Evolutionary conservation across 352 stramenopile species (phyloP), one percentile per base, ranked within the genome.

Genomic region (Phytophthora melonis): DNA sequence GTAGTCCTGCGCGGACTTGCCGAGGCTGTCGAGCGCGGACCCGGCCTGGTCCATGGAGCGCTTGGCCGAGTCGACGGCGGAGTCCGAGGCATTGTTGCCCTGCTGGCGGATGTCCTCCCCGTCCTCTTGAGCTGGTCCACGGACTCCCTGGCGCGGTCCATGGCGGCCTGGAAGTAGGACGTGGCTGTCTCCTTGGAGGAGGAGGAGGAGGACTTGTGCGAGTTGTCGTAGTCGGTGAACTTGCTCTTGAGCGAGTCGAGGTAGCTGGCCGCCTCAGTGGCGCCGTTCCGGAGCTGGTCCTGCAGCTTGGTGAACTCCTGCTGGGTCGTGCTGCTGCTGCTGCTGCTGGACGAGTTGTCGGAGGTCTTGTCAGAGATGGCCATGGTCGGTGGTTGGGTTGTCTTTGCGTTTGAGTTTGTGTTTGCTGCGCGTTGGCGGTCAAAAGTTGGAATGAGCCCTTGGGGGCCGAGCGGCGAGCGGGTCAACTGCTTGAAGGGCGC

Each of bases 241-340:
- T 82, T 83, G 61, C 36, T 67, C 68, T 79, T 82, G 58, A 87
- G 75, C 23, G 71, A 81, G 52, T 78, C 64, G 18, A 82, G 63
- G 66, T 87, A 87, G 39, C 50, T 66, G 0, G 72, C 47, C 0
- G 77, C 74, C 53, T 84, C 75, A 6, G 65, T 59, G 11, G 74
- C 62, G 18, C 75, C 70, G 27, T 72, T 72, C 36, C 78, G 58
- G 58, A 87, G 73, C 55, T 81, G 61, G 6, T 77, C 64, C 23
- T 83, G 75, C 16, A 87, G 72, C 67, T 81, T 83, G 49, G 67
- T 57, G 50, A 75, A 60, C 39, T 87, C 75, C 56, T 82, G 65
- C 47, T 82, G 75, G 13, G 59, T 41, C 34, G 1, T 32, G 27
- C 27, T 32, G 25, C n/a, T n/a, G n/a, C n/a, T n/a, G n/a, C n/a